Conservation (phyloP, 495 filamentous ascomycete genomes). For the Xylaria bambusicola region DNA sequence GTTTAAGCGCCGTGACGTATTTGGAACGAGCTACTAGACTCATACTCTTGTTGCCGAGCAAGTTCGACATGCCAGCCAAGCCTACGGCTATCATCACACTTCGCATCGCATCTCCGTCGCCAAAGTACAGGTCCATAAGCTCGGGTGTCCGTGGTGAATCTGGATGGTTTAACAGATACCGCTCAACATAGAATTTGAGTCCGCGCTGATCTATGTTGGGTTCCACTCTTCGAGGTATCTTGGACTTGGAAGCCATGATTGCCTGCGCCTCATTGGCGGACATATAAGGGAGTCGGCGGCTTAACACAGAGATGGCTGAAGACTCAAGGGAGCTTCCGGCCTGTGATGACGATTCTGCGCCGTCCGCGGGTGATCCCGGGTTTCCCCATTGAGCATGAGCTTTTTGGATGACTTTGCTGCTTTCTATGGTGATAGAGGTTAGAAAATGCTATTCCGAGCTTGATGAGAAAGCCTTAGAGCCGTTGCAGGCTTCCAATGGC, state of each 20-base stretch:
- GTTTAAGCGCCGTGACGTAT: slow-evolving; percentile 44
- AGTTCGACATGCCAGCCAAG: slow-evolving; percentile 48
- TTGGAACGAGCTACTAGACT: slow-evolving; percentile 41
- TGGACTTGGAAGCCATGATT: slow-evolving; percentile 14
- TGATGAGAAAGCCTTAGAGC: too few species aligned
- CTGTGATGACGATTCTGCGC: slow-evolving; percentile 26
- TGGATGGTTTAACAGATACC: slow-evolving; percentile 49
- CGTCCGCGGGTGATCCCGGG: slow-evolving; percentile 28
- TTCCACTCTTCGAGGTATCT: slow-evolving; percentile 30
- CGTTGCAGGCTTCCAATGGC: too few species aligned
- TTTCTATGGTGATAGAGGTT: slow-evolving; percentile 38
- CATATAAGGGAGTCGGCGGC: slow-evolving; percentile 10
- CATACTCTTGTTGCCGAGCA: slow-evolving; percentile 45
- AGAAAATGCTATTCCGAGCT: too few species aligned
- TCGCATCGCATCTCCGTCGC: slow-evolving; percentile 35
- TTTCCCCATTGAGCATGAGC: slow-evolving; percentile 56
- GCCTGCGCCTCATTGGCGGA: slow-evolving; percentile 12
- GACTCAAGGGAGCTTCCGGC: neutral
- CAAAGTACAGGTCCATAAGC: slow-evolving; percentile 29
- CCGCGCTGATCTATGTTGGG: slow-evolving; percentile 42
- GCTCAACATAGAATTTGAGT: slow-evolving; percentile 49
- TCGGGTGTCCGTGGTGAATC: slow-evolving; percentile 43
- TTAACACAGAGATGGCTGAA: neutral
- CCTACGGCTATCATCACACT: slow-evolving; percentile 54
- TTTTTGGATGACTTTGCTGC: slow-evolving; percentile 65